A percentile compares a stretch with the other conserved stretches of the same genome.
phyloP scores from a whole-genome alignment of 495 filamentous ascomycete genomes.

The Mytilinidion resinicola region DNA sequence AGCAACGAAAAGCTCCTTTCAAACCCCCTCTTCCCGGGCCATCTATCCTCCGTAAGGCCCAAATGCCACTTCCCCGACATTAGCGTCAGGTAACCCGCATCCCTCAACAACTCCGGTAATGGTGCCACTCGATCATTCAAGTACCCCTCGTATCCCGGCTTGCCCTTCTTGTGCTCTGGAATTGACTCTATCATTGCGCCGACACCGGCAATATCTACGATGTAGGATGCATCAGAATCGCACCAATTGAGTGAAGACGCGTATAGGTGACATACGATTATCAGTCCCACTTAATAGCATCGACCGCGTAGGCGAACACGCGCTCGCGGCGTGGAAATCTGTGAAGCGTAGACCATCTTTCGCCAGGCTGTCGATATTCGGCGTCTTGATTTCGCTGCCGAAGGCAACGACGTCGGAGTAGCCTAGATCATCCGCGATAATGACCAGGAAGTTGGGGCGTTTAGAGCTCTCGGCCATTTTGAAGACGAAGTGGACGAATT shows the following conservation, averaged over 20 bases:
- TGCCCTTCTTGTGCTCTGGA: constrained; percentile 33
- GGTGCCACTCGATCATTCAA: constrained; percentile 55
- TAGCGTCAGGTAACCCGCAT: constrained; percentile 54
- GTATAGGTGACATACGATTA: constrained; percentile 21
- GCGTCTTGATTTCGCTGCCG: constrained; percentile 35
- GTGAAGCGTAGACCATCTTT: constrained; percentile 31
- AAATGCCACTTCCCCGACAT: constrained; percentile 58
- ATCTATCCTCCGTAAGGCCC: constrained; percentile 38
- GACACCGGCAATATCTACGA: constrained; percentile 38
- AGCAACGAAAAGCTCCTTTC: constrained; percentile 44
- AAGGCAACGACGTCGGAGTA: constrained; percentile 31
- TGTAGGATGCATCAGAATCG: not conserved
- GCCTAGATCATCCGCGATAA: constrained; percentile 37
- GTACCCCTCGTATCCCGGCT: constrained; percentile 56
- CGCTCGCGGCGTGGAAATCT: constrained; percentile 32
- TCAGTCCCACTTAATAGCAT: constrained; percentile 48
- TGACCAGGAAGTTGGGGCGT: constrained; percentile 34
- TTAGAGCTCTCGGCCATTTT: not conserved
- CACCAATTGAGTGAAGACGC: not conserved
- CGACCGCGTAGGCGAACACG: constrained; percentile 36
- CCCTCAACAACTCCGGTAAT: constrained; percentile 53
- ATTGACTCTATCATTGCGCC: constrained; percentile 36
- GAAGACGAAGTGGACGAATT: too few species aligned
- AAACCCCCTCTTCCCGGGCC: constrained; percentile 42
- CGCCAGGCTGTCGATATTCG: constrained; percentile 31